Evolutionary conservation across 768 basidiomycete species (phyloP).

Genomic region (Termitomyces sp.): DNA sequence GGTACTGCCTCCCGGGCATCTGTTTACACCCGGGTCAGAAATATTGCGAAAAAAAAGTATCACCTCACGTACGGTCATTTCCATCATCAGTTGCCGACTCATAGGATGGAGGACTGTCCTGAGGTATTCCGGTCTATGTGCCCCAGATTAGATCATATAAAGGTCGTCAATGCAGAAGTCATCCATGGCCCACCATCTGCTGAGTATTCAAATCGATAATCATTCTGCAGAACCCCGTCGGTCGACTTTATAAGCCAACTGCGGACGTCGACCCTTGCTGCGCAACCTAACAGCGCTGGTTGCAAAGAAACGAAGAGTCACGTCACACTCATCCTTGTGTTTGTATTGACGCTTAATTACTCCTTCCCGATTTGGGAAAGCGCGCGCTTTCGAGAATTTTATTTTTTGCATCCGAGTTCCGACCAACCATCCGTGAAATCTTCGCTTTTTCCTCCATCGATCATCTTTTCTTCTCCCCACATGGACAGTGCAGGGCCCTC

Average conservation of each 20-base stretch:
- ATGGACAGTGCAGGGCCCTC: conserved; percentile 26
- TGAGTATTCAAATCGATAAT: conserved; percentile 22
- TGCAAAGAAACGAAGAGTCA: neutral
- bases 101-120: conserved; percentile 48
- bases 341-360: conserved; percentile 2
- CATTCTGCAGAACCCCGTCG: conserved; percentile 11
- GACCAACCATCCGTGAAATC: conserved; percentile 9
- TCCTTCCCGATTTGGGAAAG: neutral
- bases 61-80: conserved; percentile 21
- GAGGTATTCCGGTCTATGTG: conserved; percentile 14
- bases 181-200: conserved; percentile 16
- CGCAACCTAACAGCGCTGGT: conserved; percentile 5
- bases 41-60: neutral
- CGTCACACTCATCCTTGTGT: neutral
- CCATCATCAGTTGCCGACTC: conserved; percentile 29
- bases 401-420: conserved; percentile 16
- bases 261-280: conserved; percentile 9
- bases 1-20: conserved; percentile 1
- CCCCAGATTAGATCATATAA: neutral
- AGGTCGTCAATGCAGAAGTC: neutral
- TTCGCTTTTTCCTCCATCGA: conserved; percentile 15
- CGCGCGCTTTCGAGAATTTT: conserved; percentile 9
- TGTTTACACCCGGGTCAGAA: neutral
- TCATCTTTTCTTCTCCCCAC: conserved; percentile 8
- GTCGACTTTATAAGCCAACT: conserved; percentile 7